Base-by-base conservation (phyloP, 2,329 filamentous ascomycete species). In the Pseudocercospora vitis region DNA sequence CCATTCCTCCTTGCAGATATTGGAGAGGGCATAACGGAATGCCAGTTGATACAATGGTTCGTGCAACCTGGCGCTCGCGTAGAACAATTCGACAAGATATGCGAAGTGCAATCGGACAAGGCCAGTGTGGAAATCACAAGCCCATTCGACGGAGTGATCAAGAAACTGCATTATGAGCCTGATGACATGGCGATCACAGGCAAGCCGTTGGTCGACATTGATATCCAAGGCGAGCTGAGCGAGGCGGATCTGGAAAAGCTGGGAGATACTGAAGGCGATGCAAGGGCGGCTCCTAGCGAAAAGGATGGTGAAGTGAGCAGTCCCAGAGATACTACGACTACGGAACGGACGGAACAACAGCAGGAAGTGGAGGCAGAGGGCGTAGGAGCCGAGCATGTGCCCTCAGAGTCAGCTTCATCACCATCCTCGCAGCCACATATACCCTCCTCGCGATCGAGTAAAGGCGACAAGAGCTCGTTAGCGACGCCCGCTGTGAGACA, bases 1-100 rank as follows among this genome's bases (percentile, higher is more conserved):
- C 89, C 89, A 1, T 91, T 94, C 55, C 67, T 92, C 33, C 74
- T 95, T 55, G 89, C 89, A 58, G 89, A 95, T 68, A 94, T 95
- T 72, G 89, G 89, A 47, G 89, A 95, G 79, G 94, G 94, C 51
- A 99, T 97, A 67, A 91, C 94, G 70, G 94, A 99, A 76, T 96
- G 94, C 69, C 94, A 99, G 74, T 89, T 99, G 67, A 97, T 97
- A 67, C 94, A 99, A 77, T 99, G 94, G 94, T 99, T 97, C 71
- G 92, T 99, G 62, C 88, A 96, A 74, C 91, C 95, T 46, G 92
- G 91, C 54, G 94, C 94, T 29, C 86, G 88, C 53, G 91, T 99
- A 65, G 91, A 99, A 76, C 92, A 99, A 76, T 99, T 96, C 81
- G 94, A 95, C 64, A 94, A 92, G 56, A 81, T 99, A 42, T 99